A percentile compares a stretch with the other conserved stretches of the same genome.
Conservation (phyloP, 495 filamentous ascomycete genomes). For the Neurospora sp. region DNA sequence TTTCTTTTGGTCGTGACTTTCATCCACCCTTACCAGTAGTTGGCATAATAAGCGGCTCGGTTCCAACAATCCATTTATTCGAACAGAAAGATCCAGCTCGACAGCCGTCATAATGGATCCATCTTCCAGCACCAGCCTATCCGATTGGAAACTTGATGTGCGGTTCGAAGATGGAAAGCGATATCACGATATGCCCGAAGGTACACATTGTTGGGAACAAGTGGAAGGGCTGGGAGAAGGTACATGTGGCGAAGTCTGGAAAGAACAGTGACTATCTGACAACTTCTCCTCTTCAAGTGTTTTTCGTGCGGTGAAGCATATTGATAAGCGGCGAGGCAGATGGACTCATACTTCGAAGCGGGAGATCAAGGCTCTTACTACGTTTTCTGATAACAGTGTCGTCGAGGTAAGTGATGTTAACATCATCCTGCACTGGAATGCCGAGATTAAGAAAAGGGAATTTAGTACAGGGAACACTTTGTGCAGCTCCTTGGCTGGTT, state of each 20-base stretch:
- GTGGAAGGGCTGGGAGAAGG: background rate
- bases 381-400: background rate
- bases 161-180: background rate
- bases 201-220: background rate
- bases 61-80: too few species aligned
- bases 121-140: background rate
- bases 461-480: conserved; percentile 6
- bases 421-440: too few species aligned
- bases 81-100: too few species aligned
- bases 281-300: background rate
- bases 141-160: too few species aligned
- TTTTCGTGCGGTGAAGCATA: background rate
- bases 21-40: too few species aligned
- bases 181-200: background rate
- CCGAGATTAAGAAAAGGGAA: too few species aligned
- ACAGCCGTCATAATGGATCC: background rate
- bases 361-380: background rate
- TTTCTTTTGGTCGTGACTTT: too few species aligned
- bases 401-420: background rate
- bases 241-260: background rate
- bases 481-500: conserved; percentile 34
- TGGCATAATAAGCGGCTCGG: too few species aligned
- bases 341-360: background rate
- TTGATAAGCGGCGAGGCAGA: background rate
- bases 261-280: background rate